Evolutionary conservation across 257 asterid species (phyloP), one percentile per base, ranked within the genome.

Genomic region (Coffea canephora): DNA sequence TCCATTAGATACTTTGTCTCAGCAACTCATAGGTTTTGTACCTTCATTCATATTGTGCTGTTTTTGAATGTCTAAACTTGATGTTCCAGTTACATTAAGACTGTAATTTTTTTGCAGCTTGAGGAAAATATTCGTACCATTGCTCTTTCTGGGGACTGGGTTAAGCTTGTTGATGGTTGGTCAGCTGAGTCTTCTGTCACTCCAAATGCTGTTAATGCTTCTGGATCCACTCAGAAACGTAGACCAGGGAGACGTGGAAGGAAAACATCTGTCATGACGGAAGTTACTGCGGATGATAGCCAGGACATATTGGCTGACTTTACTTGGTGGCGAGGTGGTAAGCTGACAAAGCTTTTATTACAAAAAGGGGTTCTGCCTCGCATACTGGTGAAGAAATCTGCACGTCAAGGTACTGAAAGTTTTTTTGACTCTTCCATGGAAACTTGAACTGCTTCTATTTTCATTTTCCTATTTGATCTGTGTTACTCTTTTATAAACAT

Each of bases 261-360:
- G 87, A 94, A 90, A 81, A 82, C 86, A 69, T 46, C 90, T 78
- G 77, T 72, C 78, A 64, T 74, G 67, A 82, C 80, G 4, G 92
- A 92, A 86, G 87, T 81, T 78, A 76, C 78, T 77, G 82, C 76
- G 77, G 90, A 89, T 83, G 91, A 81, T 81, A 34, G 69, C 82
- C 83, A 67, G 84, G 91, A 86, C 49, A 75, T 34, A 45, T 72
- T 65, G 72, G 52, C 87, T 39, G 89, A 89, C 70, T 85, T 88
- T 83, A 86, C 93, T 81, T 94, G 97, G 97, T 91, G 97, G 94
- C 85, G 92, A 79, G 97, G 97, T 69, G 90, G 91, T 81, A 80
- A 72, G 82, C 79, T 88, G 59, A 84, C 94, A 6, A 86, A 83
- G 87, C 83, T 78, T 83, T 78, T 91, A 82, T 81, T 85, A 81